Conservation (phyloP, 2,329 filamentous ascomycete species). For the Magnaporthiopsis incrustans region DNA sequence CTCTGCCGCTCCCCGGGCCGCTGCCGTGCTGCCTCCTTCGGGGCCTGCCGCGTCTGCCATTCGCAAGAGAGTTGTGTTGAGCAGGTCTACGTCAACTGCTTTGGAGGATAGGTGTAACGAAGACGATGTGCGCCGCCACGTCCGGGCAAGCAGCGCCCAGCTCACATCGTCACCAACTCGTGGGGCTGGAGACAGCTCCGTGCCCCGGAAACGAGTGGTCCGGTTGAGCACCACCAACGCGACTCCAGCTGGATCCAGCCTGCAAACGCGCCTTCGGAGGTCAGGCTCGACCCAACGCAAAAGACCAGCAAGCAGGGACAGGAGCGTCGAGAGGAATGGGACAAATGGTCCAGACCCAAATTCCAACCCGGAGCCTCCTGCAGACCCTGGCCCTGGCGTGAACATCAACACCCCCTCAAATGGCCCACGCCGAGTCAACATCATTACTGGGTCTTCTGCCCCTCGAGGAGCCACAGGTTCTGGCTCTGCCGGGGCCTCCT, state of each 20-base stretch:
- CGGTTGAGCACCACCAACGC: slow-evolving; percentile 38
- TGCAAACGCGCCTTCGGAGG: slow-evolving; percentile 39
- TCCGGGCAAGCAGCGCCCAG: slow-evolving; percentile 41
- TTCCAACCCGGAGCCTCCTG: slow-evolving; percentile 8
- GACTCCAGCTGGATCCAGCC: slow-evolving; percentile 27
- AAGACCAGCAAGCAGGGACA: slow-evolving; percentile 18
- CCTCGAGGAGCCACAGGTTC: slow-evolving; percentile 26
- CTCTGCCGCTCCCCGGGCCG: slow-evolving; percentile 19
- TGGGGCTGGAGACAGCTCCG: slow-evolving; percentile 43
- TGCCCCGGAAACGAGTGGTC: slow-evolving; percentile 46
- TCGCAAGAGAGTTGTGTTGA: slow-evolving; percentile 42
- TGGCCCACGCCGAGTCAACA: slow-evolving; percentile 45
- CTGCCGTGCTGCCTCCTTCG: slow-evolving; percentile 16
- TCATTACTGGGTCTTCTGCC: slow-evolving; percentile 43
- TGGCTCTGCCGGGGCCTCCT: slow-evolving; percentile 27
- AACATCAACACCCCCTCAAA: slow-evolving; percentile 47
- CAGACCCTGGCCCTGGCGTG: slow-evolving; percentile 19
- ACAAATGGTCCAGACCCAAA: slow-evolving; percentile 6
- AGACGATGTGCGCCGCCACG: slow-evolving; percentile 23
- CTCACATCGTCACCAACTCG: slow-evolving; percentile 34
- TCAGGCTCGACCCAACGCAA: slow-evolving; percentile 26
- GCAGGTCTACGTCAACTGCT: slow-evolving; percentile 32
- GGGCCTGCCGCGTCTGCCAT: slow-evolving; percentile 35
- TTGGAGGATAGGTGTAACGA: slow-evolving; percentile 28
- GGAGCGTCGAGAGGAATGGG: slow-evolving; percentile 22